A percentile compares a stretch with the other conserved stretches of the same genome.
Evolutionary conservation across 495 filamentous ascomycete species (phyloP).

Genomic region (Podospora appendiculata): DNA sequence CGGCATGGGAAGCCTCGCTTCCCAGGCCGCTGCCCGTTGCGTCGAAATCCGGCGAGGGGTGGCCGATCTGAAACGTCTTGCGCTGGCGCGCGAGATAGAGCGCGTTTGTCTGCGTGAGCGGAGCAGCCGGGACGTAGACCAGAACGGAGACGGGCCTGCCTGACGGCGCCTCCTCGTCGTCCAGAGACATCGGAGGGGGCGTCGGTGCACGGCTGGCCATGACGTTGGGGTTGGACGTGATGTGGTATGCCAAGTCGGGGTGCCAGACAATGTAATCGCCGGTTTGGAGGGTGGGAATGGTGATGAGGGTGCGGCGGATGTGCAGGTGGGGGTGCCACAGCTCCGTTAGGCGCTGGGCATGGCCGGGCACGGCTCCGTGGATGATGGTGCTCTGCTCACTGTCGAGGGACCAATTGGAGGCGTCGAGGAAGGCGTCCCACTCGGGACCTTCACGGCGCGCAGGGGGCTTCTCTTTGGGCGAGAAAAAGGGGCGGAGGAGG

Average conservation of each 20-base stretch:
- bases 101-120: conserved; percentile 70
- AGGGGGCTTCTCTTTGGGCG: conserved; percentile 40
- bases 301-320: conserved; percentile 66
- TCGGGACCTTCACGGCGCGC: conserved; percentile 25
- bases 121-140: conserved; percentile 79
- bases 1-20: conserved; percentile 36
- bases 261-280: conserved; percentile 94
- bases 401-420: conserved; percentile 50
- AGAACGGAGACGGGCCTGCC: conserved; percentile 27
- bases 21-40: conserved; percentile 39
- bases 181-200: conserved; percentile 12
- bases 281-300: conserved; percentile 66
- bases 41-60: conserved; percentile 65
- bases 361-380: conserved; percentile 73
- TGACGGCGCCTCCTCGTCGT: background rate
- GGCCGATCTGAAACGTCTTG: conserved; percentile 57
- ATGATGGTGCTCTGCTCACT: conserved; percentile 48
- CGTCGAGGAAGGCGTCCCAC: conserved; percentile 44
- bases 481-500: conserved; percentile 81
- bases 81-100: conserved; percentile 71
- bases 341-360: conserved; percentile 71
- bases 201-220: conserved; percentile 27
- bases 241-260: conserved; percentile 57
- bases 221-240: conserved; percentile 36
- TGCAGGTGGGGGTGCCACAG: conserved; percentile 74